phyloP scores from a whole-genome alignment of 306 rosid genomes.

The Castanopsis chinensis region DNA sequence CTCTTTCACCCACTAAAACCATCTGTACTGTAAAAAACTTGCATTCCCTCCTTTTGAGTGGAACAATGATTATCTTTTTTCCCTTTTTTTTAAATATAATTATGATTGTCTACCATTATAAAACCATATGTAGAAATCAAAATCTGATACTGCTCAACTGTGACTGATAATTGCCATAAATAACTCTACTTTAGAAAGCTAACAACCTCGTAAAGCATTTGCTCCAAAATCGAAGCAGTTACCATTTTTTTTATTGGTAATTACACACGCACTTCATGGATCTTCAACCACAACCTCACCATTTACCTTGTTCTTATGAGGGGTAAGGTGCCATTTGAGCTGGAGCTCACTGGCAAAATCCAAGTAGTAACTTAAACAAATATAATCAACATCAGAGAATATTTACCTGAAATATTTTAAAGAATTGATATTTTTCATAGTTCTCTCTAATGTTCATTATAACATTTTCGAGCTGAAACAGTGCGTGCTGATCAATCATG shows the following conservation, averaged over 20 bases:
- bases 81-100: too few relatives aligned
- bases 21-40: too few relatives aligned
- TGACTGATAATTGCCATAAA: not conserved
- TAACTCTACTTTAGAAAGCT: not conserved
- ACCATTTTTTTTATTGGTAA: not conserved
- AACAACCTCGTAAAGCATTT: not conserved
- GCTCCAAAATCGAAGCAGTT: not conserved
- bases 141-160: not conserved
- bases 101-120: not conserved
- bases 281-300: too few relatives aligned
- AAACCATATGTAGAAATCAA: not conserved
- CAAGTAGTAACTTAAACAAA: not conserved
- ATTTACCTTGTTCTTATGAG: too few relatives aligned
- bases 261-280: too few relatives aligned
- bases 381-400: slow-evolving; percentile 15
- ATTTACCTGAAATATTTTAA: slow-evolving; percentile 91
- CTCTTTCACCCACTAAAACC: too few relatives aligned
- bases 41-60: too few relatives aligned
- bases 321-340: too few relatives aligned
- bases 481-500: slow-evolving; percentile 79
- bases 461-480: slow-evolving; percentile 92
- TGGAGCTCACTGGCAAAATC: not conserved
- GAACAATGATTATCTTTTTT: too few relatives aligned
- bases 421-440: slow-evolving; percentile 89
- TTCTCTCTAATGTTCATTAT: slow-evolving; percentile 66